Conservation (phyloP, 345 rosid genomes). For the Cochlearia excelsa region DNA sequence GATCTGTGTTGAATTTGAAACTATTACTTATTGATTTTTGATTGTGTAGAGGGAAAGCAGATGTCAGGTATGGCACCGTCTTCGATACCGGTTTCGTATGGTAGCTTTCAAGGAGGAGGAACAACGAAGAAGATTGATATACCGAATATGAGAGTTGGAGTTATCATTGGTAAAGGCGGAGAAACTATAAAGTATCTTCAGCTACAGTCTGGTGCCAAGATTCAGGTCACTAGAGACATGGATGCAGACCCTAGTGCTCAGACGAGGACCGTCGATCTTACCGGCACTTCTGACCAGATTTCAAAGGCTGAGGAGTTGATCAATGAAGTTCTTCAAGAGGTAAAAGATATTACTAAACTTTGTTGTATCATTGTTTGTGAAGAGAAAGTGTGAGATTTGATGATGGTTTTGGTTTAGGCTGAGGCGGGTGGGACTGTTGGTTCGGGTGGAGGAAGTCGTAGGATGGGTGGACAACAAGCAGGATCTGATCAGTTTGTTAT, state of each 20-base stretch:
- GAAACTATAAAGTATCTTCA: conserved; percentile 97
- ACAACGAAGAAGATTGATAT: conserved; percentile 84
- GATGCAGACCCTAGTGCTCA: conserved; percentile 80
- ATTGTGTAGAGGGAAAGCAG: conserved; percentile 55
- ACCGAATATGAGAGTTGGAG: conserved; percentile 94
- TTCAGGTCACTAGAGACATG: conserved; percentile 92
- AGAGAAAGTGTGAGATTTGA: no score
- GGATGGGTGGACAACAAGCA: conserved; percentile 71
- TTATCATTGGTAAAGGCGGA: conserved; percentile 94
- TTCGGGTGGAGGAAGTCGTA: conserved; percentile 63
- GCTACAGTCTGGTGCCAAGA: conserved; percentile 92
- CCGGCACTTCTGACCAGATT: conserved; percentile 82
- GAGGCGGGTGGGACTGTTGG: conserved; percentile 74
- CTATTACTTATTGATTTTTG: background rate
- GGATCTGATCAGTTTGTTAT: conserved; percentile 74
- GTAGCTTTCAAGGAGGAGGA: conserved; percentile 47
- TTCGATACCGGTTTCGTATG: conserved; percentile 65
- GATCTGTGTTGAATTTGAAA: background rate
- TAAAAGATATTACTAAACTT: background rate
- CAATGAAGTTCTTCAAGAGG: conserved; percentile 84
- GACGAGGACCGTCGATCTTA: conserved; percentile 72
- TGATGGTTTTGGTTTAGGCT: conserved; percentile 51
- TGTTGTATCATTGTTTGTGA: no score
- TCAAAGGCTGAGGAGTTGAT: conserved; percentile 87
- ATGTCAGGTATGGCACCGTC: conserved; percentile 47